Evolutionary conservation across 2,329 filamentous ascomycete genomes (phyloP), one percentile per base, ranked within the genome.

Genomic region (Scedosporium aurantiacum): DNA sequence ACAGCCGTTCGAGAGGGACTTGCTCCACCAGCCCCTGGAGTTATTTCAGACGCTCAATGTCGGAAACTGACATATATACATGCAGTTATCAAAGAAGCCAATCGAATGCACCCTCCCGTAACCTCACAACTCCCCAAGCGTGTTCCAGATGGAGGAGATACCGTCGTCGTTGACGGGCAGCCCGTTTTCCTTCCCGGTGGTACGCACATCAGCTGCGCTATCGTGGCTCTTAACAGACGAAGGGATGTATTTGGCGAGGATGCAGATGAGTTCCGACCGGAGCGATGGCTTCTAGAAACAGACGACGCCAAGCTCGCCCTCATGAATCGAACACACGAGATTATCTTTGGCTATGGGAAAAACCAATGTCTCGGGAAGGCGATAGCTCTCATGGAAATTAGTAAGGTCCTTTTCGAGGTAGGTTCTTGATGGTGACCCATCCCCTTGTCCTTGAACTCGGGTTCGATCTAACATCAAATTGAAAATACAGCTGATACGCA

Each of bases 51-150:
- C 47, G 66, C 66, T 3, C 65, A 74, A 56, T 73, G 73, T 1
- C 69, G 70, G 2, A 65, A 68, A 6, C 65, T 79, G 4, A 73
- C 75, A 0, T 80, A 76, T 40, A 69, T 80, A 0, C 73, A 76
- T 62, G 78, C 82, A 0, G 72, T 80, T 37, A 79, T 84, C 65
- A 75, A 78, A 28, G 80, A 84, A 64, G 73, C 71, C 0, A 65
- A 76, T 1, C 72, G 74, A 16, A 73, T 75, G 25, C 70, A 70
- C 60, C 72, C 73, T 0, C 73, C 73, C 2, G 70, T 73, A 3
- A 67, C 70, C 1, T 70, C 72, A 0, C 67, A 73, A 28, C 71
- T 75, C 68, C 65, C 72, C 8, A 74, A 75, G 55, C 64, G 72
- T 28, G 72, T 69, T 0, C 71, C 71, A 0, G 61, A 64, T 0